Evolutionary conservation across 2,329 filamentous ascomycete species (phyloP).

Genomic region (Colletotrichum euphorbiae): DNA sequence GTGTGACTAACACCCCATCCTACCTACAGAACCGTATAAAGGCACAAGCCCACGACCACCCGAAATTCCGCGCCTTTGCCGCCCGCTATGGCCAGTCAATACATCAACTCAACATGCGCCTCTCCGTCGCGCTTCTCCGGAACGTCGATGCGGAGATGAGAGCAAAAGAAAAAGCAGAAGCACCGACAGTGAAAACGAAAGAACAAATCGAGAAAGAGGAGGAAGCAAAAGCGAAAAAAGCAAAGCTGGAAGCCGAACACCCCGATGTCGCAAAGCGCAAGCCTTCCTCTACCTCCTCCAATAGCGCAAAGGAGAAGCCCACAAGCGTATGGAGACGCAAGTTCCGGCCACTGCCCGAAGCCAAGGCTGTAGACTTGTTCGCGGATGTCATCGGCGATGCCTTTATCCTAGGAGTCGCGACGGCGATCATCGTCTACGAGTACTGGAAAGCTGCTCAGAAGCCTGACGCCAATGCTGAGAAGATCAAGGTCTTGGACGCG

Average conservation of each 20-base stretch:
- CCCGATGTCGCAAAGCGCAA: slow-evolving; percentile 16
- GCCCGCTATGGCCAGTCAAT: slow-evolving; percentile 72
- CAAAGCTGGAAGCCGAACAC: slow-evolving; percentile 47
- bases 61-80: slow-evolving; percentile 69
- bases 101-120: slow-evolving; percentile 75
- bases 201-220: slow-evolving; percentile 69
- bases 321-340: slow-evolving; percentile 71
- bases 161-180: slow-evolving; percentile 71
- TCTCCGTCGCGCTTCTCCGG: slow-evolving; percentile 69
- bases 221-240: slow-evolving; percentile 54
- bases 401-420: slow-evolving; percentile 71
- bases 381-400: slow-evolving; percentile 73
- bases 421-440: slow-evolving; percentile 70
- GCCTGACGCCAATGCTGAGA: slow-evolving; percentile 68
- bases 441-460: slow-evolving; percentile 70
- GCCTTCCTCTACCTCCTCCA: not conserved
- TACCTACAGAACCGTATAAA: slow-evolving; percentile 72
- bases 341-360: slow-evolving; percentile 72
- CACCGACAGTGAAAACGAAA: slow-evolving; percentile 73
- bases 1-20: slow-evolving; percentile 30
- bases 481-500: slow-evolving; percentile 61
- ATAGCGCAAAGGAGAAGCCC: slow-evolving; percentile 14
- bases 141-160: slow-evolving; percentile 68
- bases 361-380: slow-evolving; percentile 74
- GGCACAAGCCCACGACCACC: slow-evolving; percentile 73